Evolutionary conservation across 2,329 filamentous ascomycete species (phyloP), one percentile per base, ranked within the genome.

Genomic region (Scolecobasidium constrictum): DNA sequence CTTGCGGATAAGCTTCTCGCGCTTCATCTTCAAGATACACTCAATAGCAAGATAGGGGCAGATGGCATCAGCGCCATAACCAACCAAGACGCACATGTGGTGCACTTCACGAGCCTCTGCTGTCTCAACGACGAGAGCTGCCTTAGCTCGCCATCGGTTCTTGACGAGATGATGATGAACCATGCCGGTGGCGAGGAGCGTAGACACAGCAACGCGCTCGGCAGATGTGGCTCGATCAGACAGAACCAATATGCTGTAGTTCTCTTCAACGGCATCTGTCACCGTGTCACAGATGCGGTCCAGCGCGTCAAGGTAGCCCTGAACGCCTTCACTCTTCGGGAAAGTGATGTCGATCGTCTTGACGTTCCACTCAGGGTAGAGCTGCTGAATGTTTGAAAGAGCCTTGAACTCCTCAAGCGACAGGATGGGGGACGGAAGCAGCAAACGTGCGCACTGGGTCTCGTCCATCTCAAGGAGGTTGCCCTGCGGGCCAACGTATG

Each of bases 21-120:
- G 83, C 69, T 94, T 87, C 65, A 96, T 83, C 80, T 95, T 96
- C 52, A 95, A 69, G 54, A 96, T 94, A 58, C 88, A 95, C 68
- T 96, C 90, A 69, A 95, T 85, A 13, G 90, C 84, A 39, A 95
- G 79, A 64, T 95, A 95, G 16, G 90, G 90, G 70, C 92, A 94
- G 59, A 96, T 79, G 38, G 82, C 90, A 66, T 96, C 90, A 43
- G 83, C 87, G 68, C 90, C 90, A 56, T 96, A 96, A 43, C 90
- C 90, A 47, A 96, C 77, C 35, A 95, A 75, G n/a, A 96, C 90
- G 68, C 86, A 94, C 86, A 95, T 94, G 67, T 96, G 90, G 64
- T 96, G 90, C 5, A 96, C 90, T 65, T 96, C 90, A 66, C 90
- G 86, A 53, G 90, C 90, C 63, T 96, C 90, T 36, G 83, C 90